A percentile compares a stretch with the other conserved stretches of the same genome.
phyloP scores from a whole-genome alignment of 768 basidiomycete species.

The Pleurotus tuoliensis region DNA sequence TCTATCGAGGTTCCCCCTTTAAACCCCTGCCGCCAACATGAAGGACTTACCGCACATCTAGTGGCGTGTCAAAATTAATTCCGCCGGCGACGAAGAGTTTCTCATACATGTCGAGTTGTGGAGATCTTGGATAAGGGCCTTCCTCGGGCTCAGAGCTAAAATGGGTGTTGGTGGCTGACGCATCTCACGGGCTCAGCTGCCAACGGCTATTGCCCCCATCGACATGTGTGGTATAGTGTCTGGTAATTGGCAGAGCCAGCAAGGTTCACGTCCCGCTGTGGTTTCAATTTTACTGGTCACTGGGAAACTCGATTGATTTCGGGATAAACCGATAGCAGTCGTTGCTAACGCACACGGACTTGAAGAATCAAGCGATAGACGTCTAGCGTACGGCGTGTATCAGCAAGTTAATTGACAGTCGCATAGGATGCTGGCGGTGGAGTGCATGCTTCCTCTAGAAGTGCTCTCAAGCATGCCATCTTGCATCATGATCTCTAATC shows the following conservation, averaged over 20 bases:
- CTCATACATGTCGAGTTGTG: background rate
- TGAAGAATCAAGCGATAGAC: background rate
- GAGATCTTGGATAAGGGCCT: background rate
- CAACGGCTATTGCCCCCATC: background rate
- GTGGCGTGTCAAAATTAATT: constrained; percentile 4
- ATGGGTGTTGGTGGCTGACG: background rate
- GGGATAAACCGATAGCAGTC: background rate
- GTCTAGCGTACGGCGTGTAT: background rate
- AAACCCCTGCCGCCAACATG: background rate
- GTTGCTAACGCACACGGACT: background rate
- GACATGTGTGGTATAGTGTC: no score
- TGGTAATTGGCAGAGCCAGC: no score
- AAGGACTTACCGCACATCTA: background rate
- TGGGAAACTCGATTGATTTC: no score
- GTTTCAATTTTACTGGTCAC: no score
- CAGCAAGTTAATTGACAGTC: background rate
- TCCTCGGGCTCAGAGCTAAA: background rate
- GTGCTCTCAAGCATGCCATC: background rate
- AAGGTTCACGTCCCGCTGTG: no score
- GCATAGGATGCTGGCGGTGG: background rate
- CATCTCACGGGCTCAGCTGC: background rate
- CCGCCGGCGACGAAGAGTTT: constrained; percentile 2
- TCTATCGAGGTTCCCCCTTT: background rate
- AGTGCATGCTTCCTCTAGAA: background rate
- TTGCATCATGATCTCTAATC: background rate